Evolutionary conservation across 768 basidiomycete species (phyloP).

Genomic region (Leucocoprinus leucothites): DNA sequence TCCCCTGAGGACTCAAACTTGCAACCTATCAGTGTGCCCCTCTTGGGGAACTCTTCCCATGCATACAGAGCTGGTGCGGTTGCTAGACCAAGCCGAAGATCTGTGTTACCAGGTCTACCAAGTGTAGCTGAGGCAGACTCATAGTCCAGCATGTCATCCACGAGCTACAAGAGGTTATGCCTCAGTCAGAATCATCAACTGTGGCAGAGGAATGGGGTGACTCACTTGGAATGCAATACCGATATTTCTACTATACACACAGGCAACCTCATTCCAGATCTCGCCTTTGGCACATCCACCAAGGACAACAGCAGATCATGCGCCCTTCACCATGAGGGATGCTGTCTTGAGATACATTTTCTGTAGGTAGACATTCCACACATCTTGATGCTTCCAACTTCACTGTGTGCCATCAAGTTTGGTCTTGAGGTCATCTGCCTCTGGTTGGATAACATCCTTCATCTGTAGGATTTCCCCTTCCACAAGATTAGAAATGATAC

Average conservation of each 20-base stretch:
- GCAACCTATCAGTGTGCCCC: slow-evolving; percentile 82
- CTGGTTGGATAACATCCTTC: slow-evolving; percentile 46
- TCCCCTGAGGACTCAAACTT: slow-evolving; percentile 83
- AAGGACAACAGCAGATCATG: slow-evolving; percentile 81
- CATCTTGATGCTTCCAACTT: slow-evolving; percentile 26
- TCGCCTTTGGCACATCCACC: slow-evolving; percentile 86
- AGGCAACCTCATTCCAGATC: slow-evolving; percentile 91
- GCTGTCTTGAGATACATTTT: slow-evolving; percentile 96
- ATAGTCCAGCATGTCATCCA: slow-evolving; percentile 95
- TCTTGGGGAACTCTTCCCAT: slow-evolving; percentile 88
- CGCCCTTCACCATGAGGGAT: slow-evolving; percentile 88
- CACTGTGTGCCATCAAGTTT: slow-evolving; percentile 19
- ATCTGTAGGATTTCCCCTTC: slow-evolving; percentile 94
- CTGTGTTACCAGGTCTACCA: slow-evolving; percentile 90
- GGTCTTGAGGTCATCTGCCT: slow-evolving; percentile 19
- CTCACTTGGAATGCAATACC: slow-evolving; percentile 93
- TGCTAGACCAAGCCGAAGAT: slow-evolving; percentile 79
- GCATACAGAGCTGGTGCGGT: slow-evolving; percentile 95
- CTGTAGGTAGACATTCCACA: slow-evolving; percentile 82
- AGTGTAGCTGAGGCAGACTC: slow-evolving; percentile 71
- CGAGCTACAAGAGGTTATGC: slow-evolving; percentile 51
- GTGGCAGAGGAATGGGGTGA: slow-evolving; percentile 16
- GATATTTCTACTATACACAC: slow-evolving; percentile 90
- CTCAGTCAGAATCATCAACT: neutral
- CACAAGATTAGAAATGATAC: slow-evolving; percentile 84